phyloP scores from a whole-genome alignment of 495 filamentous ascomycete species.

The Mytilinidion resinicola region DNA sequence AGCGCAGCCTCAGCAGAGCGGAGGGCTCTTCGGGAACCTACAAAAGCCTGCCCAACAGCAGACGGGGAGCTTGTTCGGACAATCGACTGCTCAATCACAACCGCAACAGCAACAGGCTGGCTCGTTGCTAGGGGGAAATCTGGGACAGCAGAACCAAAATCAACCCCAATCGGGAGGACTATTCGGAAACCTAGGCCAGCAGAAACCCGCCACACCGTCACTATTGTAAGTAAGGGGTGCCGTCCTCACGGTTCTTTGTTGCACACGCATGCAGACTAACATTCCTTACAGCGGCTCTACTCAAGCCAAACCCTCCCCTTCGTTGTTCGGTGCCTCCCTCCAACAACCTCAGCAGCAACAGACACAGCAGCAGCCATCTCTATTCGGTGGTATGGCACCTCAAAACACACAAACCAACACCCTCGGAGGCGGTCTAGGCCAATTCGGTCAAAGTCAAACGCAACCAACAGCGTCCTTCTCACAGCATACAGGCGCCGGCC shows the following conservation, averaged over 20 bases:
- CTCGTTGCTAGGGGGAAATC: constrained; percentile 35
- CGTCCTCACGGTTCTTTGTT: constrained; percentile 1
- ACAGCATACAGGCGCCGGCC: constrained; percentile 54
- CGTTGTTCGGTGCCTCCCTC: constrained; percentile 31
- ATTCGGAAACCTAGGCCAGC: constrained; percentile 31
- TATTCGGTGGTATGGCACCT: constrained; percentile 27
- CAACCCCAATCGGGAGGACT: constrained; percentile 34
- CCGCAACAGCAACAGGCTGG: constrained; percentile 30
- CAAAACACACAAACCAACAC: constrained; percentile 19
- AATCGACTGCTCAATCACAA: constrained; percentile 31
- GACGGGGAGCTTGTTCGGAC: constrained; percentile 38
- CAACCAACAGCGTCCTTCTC: neutral
- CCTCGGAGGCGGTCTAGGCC: constrained; percentile 1
- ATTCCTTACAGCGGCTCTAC: constrained; percentile 18
- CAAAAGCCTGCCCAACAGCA: constrained; percentile 20
- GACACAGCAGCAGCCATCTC: constrained; percentile 17
- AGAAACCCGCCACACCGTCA: constrained; percentile 16
- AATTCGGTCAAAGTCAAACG: constrained; percentile 26
- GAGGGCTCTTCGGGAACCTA: constrained; percentile 35
- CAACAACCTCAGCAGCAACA: constrained; percentile 20
- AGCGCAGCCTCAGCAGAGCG: constrained; percentile 42
- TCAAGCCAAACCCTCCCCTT: constrained; percentile 17
- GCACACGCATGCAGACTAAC: constrained; percentile 17
- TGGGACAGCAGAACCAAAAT: constrained; percentile 30
- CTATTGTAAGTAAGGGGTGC: constrained; percentile 26